Conservation (phyloP, 176 grass and related monocot species). For the Otatea glauca region DNA sequence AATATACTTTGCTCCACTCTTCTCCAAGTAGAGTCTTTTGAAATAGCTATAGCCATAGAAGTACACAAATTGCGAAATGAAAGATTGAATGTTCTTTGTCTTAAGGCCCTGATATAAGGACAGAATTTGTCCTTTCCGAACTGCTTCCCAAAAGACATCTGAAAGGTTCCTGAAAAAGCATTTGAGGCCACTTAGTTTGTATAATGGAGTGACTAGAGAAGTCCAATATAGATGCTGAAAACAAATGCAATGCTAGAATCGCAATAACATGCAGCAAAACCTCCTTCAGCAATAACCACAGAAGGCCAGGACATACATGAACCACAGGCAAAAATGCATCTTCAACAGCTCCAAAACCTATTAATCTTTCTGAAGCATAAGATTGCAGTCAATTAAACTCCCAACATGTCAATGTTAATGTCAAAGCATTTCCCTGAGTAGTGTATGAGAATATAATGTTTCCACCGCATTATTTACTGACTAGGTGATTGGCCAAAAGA, state of each 20-base stretch:
- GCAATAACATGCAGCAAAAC: constrained; percentile 26
- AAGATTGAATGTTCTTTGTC: constrained; percentile 95
- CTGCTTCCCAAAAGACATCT: constrained; percentile 94
- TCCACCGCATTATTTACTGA: neutral
- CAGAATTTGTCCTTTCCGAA: constrained; percentile 67
- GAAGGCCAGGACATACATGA: neutral
- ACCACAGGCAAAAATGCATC: neutral
- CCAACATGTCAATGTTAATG: neutral
- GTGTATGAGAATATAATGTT: constrained; percentile 13
- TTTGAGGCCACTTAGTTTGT: constrained; percentile 31
- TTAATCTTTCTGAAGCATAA: neutral
- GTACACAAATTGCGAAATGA: constrained; percentile 90
- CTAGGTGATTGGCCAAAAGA: too few species aligned
- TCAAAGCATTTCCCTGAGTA: neutral
- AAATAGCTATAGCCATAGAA: constrained; percentile 98
- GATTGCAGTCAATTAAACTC: neutral
- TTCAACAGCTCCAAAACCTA: neutral
- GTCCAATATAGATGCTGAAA: constrained; percentile 15
- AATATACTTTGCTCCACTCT: constrained; percentile 80
- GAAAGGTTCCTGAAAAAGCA: constrained; percentile 77
- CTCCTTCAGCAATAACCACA: neutral
- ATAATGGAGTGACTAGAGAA: neutral
- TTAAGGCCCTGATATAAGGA: constrained; percentile 94
- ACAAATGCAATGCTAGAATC: constrained; percentile 1
- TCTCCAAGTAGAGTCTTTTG: constrained; percentile 84